Conservation (phyloP, 2,329 filamentous ascomycete genomes). For the Exutisphaerella laricina region DNA sequence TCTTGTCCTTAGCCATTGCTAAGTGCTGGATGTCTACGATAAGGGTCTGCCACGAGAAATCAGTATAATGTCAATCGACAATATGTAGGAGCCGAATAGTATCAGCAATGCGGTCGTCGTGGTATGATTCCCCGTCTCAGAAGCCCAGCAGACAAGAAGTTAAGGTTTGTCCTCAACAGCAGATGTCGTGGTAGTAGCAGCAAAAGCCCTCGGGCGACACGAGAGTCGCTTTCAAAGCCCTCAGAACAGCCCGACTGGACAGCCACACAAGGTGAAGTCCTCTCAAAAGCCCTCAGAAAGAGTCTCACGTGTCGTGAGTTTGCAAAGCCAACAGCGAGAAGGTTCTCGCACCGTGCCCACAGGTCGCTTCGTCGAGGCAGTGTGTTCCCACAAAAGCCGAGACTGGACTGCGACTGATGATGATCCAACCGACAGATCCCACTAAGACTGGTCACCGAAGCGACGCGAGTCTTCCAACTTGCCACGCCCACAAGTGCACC, state of each 20-base stretch:
- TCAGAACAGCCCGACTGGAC: slow-evolving; percentile 32
- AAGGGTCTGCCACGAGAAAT: slow-evolving; percentile 24
- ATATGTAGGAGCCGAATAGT: slow-evolving; percentile 1
- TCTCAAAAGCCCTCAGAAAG: slow-evolving; percentile 32
- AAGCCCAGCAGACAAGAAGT: slow-evolving; percentile 33
- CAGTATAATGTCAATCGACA: slow-evolving; percentile 23
- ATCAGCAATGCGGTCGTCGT: slow-evolving; percentile 2
- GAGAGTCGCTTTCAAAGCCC: slow-evolving; percentile 30
- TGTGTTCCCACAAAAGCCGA: slow-evolving; percentile 50
- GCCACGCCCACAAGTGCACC: slow-evolving; percentile 23
- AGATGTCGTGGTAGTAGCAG: slow-evolving; percentile 27
- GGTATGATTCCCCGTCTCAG: slow-evolving; percentile 31
- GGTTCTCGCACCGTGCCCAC: slow-evolving; percentile 37
- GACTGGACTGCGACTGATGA: slow-evolving; percentile 30
- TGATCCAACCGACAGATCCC: slow-evolving; percentile 25
- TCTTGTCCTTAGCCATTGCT: slow-evolving; percentile 45
- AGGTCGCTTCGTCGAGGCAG: slow-evolving; percentile 41
- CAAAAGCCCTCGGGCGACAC: slow-evolving; percentile 33
- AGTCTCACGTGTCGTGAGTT: slow-evolving; percentile 24
- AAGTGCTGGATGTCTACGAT: slow-evolving; percentile 29
- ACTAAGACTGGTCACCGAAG: slow-evolving; percentile 21
- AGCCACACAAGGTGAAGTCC: slow-evolving; percentile 20
- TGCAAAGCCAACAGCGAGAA: slow-evolving; percentile 36
- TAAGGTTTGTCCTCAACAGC: slow-evolving; percentile 38
- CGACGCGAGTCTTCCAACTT: slow-evolving; percentile 16